These are phyloP conservation scores for Penicillium sp. DNA, from an alignment of 2,329 filamentous ascomycete genomes.

Conservation along the genomic window DNA sequence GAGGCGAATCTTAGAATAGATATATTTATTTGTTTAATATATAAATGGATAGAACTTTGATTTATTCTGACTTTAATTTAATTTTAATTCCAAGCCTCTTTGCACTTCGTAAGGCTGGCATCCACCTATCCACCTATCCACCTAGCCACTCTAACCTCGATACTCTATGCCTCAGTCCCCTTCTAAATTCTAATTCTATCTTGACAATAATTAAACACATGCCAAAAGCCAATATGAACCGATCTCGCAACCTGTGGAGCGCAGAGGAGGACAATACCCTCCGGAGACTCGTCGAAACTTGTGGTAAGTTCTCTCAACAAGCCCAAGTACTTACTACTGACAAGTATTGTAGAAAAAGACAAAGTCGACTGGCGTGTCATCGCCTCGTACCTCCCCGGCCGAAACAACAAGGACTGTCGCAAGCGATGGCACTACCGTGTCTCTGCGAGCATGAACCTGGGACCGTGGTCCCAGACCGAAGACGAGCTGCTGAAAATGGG, in stretches of 20 bases:
- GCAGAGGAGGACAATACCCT: slow-evolving; percentile 12
- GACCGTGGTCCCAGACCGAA: slow-evolving; percentile 13
- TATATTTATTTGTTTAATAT: background rate
- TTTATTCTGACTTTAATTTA: background rate
- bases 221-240: slow-evolving; percentile 1
- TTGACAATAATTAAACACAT: background rate
- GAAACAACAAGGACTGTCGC: slow-evolving; percentile 16
- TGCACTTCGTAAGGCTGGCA: no score
- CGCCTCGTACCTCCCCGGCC: slow-evolving; percentile 14
- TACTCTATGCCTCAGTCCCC: background rate
- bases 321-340: background rate
- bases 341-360: slow-evolving; percentile 10
- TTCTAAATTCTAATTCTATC: background rate
- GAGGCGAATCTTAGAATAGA: slow-evolving; percentile 2
- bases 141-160: no score
- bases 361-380: slow-evolving; percentile 15
- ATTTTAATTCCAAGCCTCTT: background rate
- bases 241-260: slow-evolving; percentile 14
- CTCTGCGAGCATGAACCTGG: slow-evolving; percentile 14
- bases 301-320: slow-evolving; percentile 2
- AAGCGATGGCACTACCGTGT: slow-evolving; percentile 17
- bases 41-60: background rate
- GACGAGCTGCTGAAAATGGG: slow-evolving; percentile 14
- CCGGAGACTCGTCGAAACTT: slow-evolving; percentile 10
- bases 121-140: no score